Base-by-base conservation (phyloP, 129 eudicot species). In the Tagetes patula region DNA sequence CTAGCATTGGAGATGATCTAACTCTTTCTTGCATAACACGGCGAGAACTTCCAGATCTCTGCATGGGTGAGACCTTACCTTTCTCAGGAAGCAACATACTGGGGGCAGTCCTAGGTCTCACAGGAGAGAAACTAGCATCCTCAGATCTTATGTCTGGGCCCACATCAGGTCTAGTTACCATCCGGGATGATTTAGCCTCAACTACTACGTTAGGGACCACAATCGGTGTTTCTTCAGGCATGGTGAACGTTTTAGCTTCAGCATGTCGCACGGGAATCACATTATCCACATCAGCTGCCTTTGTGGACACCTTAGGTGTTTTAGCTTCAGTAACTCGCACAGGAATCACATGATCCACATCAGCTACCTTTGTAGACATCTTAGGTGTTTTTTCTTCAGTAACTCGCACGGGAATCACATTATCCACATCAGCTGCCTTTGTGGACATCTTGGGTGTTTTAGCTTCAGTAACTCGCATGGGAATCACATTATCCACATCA, bases 101-200 rank as follows among this genome's bases (percentile, higher is more conserved):
- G 55, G 80, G 84, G 30, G 77, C 81, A 27, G 81, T 75, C 52
- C 67, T 77, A 5, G 77, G 84, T 70, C 81, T 81, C 36, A 39
- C 47, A 34, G 77, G 71, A 46, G 73, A 45, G 10, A 45, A 46
- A 52, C 47, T 47, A 69, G 70, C 37, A 59, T 77, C 75, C 47
- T 62, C 76, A 8, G 55, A 54, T 60, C 40, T 72, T 48, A 38
- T 47, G 49, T 69, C 32, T 12, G 70, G 68, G 38, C 52, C 38
- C 20, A 40, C 65, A 45, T 78, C 60, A 3, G 66, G 77, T 63
- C 64, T 71, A 32, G 32, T 70, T 52, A 71, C 59, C 33, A 20
- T 52, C 27, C 59, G 64, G 41, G 82, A 34, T 62, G 72, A 50
- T 31, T 71, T 71, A 41, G 60, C 50, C 58, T 62, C 82, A 37